A percentile compares a stretch with the other conserved stretches of the same genome.
Conservation (phyloP, 768 basidiomycete species). For the Arthromyces matolae region DNA sequence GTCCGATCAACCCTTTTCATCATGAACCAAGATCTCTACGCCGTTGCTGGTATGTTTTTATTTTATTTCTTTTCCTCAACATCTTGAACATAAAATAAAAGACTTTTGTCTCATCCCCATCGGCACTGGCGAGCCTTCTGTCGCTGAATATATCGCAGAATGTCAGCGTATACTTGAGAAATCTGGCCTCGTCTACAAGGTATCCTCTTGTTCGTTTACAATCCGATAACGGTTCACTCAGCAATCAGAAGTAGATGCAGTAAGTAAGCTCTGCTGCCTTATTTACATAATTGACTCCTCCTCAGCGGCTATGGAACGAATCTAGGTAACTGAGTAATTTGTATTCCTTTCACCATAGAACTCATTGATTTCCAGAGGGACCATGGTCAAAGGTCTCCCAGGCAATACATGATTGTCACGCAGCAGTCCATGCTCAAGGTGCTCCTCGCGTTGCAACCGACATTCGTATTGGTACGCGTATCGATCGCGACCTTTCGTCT, state of each 20-base stretch:
- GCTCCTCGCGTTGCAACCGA: constrained; percentile 82
- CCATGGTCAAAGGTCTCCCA: constrained; percentile 81
- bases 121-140: constrained; percentile 72
- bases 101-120: constrained; percentile 91
- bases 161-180: constrained; percentile 81
- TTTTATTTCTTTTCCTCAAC: background rate
- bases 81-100: constrained; percentile 25
- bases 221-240: background rate
- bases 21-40: constrained; percentile 56
- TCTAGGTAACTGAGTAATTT: constrained; percentile 44
- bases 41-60: constrained; percentile 58
- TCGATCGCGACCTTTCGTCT: constrained; percentile 57
- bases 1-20: constrained; percentile 8
- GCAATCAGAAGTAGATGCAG: constrained; percentile 54
- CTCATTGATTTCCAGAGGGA: constrained; percentile 53
- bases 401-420: constrained; percentile 90
- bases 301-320: constrained; percentile 89
- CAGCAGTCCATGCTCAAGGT: constrained; percentile 76
- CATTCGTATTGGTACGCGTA: constrained; percentile 90
- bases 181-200: constrained; percentile 81
- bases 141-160: constrained; percentile 76
- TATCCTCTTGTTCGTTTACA: constrained; percentile 23
- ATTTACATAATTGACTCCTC: constrained; percentile 1
- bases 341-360: background rate
- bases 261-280: constrained; percentile 37